Base-by-base conservation (phyloP, 805 yeast species). In the Candida cerambycidarum region DNA sequence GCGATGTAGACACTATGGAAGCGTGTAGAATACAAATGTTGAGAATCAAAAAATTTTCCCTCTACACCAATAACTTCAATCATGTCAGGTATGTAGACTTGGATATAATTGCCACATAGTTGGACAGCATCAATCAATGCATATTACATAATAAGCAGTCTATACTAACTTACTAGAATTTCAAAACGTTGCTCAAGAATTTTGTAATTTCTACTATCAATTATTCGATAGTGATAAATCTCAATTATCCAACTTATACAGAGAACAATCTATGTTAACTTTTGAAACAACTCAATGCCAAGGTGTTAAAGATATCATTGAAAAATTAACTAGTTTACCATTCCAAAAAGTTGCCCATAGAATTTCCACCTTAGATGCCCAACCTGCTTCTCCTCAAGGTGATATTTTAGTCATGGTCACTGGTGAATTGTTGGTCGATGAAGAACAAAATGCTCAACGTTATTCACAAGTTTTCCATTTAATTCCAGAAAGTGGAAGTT, bases 381-480 rank as follows among this genome's bases (percentile, higher is more conserved):
- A 93, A 72, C 99, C 99, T 38, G 96, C 95, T 29, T 85, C 96
- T 44, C 88, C 95, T 45, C 75, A 74, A 56, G 92, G 93, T 49
- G 97, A 92, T 62, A 95, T 93, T 43, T 76, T 93, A 57, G 98
- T 92, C 41, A 84, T 93, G 93, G 97, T 93, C 56, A 93, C 99
- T 42, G 99, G 99, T 51, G 97, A 88, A 67, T 78, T 93, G 53
- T 69, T 89, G 57, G 77, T 85, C 52, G 99, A 93, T 64, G 98
- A 92, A 51, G 98, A 93, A 74, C 86, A 83, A 63, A 89, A 89
- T 67, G 81, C 97, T 44, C 97, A 92, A 70, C 83, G 96, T 71
- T 93, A 90, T 72, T 88, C 98, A 24, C 99, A 93, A 73, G 96
- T 89, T 37, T 93, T 93, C 82, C 98, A 93, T 65, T 80, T 93